Base-by-base conservation (phyloP, 352 stramenopile species). In the Albugo laibachii region DNA sequence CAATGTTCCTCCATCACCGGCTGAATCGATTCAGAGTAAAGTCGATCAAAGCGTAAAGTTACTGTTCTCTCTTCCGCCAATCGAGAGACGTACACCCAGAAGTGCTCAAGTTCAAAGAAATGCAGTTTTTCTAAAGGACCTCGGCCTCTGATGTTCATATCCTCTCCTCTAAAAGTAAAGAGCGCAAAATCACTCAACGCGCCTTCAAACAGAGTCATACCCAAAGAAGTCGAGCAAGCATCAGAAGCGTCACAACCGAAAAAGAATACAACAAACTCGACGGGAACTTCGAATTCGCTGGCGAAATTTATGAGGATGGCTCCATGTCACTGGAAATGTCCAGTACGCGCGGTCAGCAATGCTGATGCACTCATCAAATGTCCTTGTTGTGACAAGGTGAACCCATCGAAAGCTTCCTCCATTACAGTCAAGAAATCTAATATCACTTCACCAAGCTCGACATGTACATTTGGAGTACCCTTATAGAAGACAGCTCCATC, bases 261-360 rank as follows among this genome's bases (percentile, higher is more conserved):
- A 5, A 41, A 13, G 19, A 12, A 41, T 0, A 19, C 37, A 1
- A 6, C 16, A 31, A 24, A 10, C 16, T 3, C 20, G 8, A 10
- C 8, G 38, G 16, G 8, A 8, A 24, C 16, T 43, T 19, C 16
- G 3, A 81, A 82, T 42, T 69, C 72, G 20, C 53, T 80, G 36
- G 62, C 63, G 12, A 72, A 61, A 45, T 88, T 88, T 19, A 65
- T 79, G 58, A 61, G 83, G 50, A 5, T 70, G 41, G 66, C 61
- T 10, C 56, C 66, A n/a, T 73, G 74, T 34, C 77, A 73, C 47
- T 91, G 77, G 77, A 86, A 79, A 43, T 91, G 77, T 21, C 68
- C 77, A 16, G 70, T 57, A 39, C 86, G 77, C 52, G 61, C 66
- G 31, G 77, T 91, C 2, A 63, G 65, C 16, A 91, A 91, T 40